A percentile compares a stretch with the other conserved stretches of the same genome.
Evolutionary conservation across 2,329 filamentous ascomycete species (phyloP).

Genomic region (Atkinsonella hypoxylon): DNA sequence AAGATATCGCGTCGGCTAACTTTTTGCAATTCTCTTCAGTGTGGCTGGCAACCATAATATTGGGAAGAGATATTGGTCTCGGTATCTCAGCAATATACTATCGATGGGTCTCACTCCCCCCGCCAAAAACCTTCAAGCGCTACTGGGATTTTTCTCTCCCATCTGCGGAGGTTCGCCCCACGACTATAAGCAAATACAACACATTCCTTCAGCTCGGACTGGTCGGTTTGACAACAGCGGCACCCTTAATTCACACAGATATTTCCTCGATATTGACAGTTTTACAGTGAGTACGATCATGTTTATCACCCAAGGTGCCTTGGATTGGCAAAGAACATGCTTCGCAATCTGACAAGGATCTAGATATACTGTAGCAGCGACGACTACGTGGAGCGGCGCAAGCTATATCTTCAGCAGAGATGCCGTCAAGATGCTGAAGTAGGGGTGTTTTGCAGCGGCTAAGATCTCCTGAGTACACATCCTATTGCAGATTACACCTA

Average conservation of each 20-base stretch:
- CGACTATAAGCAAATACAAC: constrained; percentile 81
- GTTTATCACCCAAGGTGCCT: neutral
- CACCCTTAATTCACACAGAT: constrained; percentile 59
- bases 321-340: neutral
- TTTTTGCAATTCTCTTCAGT: constrained; percentile 30
- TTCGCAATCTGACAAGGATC: constrained; percentile 3
- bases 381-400: constrained; percentile 85
- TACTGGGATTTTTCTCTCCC: constrained; percentile 98
- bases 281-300: constrained; percentile 44
- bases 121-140: constrained; percentile 79
- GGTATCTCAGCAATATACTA: constrained; percentile 86
- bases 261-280: constrained; percentile 41
- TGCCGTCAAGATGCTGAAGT: constrained; percentile 70
- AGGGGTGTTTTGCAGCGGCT: constrained; percentile 4
- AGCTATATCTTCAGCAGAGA: constrained; percentile 85
- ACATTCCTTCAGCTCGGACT: constrained; percentile 83
- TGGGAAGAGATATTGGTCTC: constrained; percentile 76
- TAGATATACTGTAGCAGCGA: constrained; percentile 75
- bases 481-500: too few species aligned
- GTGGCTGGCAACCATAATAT: constrained; percentile 80
- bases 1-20: too few species aligned
- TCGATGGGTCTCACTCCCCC: constrained; percentile 85
- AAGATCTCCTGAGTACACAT: too few species aligned
- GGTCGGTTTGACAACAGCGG: constrained; percentile 71
- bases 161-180: constrained; percentile 72